A percentile compares a stretch with the other conserved stretches of the same genome.
Conservation (phyloP, 2,329 filamentous ascomycete species). For the Sclerotinia spermophila region DNA sequence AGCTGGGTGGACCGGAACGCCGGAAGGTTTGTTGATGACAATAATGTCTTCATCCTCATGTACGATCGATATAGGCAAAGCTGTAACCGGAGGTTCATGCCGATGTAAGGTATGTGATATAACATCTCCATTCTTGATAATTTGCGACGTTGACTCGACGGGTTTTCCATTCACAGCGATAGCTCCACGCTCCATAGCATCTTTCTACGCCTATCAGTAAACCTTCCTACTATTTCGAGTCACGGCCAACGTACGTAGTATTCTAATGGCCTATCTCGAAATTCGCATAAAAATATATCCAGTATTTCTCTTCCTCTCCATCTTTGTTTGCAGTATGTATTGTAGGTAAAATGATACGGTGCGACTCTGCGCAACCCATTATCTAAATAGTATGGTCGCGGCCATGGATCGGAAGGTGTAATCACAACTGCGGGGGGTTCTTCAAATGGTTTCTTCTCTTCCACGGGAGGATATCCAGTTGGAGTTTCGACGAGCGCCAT, state of each 20-base stretch:
- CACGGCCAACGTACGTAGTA: slow-evolving; percentile 66
- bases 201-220: slow-evolving; percentile 46
- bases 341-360: slow-evolving; percentile 92
- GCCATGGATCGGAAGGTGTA: slow-evolving; percentile 54
- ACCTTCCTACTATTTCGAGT: neutral
- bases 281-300: slow-evolving; percentile 88
- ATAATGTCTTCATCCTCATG: slow-evolving; percentile 92
- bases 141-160: slow-evolving; percentile 60
- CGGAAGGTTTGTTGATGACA: slow-evolving; percentile 94
- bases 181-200: slow-evolving; percentile 74
- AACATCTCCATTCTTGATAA: slow-evolving; percentile 83
- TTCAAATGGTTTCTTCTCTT: slow-evolving; percentile 39
- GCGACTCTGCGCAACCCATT: slow-evolving; percentile 76
- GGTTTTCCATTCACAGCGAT: slow-evolving; percentile 76
- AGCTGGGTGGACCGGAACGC: slow-evolving; percentile 91
- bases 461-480: slow-evolving; percentile 32
- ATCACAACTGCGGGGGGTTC: slow-evolving; percentile 47
- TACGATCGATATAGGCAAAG: slow-evolving; percentile 73
- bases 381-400: slow-evolving; percentile 75
- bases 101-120: slow-evolving; percentile 92
- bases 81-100: slow-evolving; percentile 90
- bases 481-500: slow-evolving; percentile 43
- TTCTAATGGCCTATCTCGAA: slow-evolving; percentile 77
- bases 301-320: slow-evolving; percentile 81
- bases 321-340: slow-evolving; percentile 89